Percentiles rank a stretch among this genome's conserved stretches.
Evolutionary conservation across 2,329 filamentous ascomycete species (phyloP).

Genomic region (Penicillium olsonii): DNA sequence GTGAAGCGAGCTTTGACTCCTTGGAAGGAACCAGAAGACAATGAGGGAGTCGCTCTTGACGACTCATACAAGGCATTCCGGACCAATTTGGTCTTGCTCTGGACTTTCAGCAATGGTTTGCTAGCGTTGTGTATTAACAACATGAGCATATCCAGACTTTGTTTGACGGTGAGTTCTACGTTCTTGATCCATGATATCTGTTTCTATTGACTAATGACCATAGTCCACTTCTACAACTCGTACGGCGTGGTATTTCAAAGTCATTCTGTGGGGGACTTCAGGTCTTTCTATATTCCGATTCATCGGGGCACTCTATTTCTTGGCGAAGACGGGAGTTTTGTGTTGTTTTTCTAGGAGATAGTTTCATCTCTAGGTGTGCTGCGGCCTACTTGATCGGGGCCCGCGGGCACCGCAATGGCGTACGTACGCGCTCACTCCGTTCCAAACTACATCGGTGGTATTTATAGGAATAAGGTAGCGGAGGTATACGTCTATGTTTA

Average conservation of each 20-base stretch:
- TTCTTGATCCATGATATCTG: background rate
- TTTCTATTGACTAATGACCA: background rate
- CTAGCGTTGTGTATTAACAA: slow-evolving; percentile 84
- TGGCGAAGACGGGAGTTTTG: slow-evolving; percentile 15
- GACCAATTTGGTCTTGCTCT: slow-evolving; percentile 82
- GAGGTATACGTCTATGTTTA: no score
- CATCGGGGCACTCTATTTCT: slow-evolving; percentile 19
- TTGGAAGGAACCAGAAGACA: slow-evolving; percentile 71
- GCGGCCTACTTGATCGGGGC: no score
- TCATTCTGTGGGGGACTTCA: slow-evolving; percentile 21
- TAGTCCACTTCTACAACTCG: slow-evolving; percentile 5
- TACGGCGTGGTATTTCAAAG: slow-evolving; percentile 17
- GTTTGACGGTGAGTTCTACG: slow-evolving; percentile 15
- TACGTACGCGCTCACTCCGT: no score
- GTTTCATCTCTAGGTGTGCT: background rate
- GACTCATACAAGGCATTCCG: slow-evolving; percentile 99
- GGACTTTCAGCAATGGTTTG: slow-evolving; percentile 89
- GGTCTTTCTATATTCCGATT: slow-evolving; percentile 22
- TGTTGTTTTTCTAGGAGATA: slow-evolving; percentile 14
- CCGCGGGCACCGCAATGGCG: no score
- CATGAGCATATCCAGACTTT: slow-evolving; percentile 45
- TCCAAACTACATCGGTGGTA: no score
- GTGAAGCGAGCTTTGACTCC: slow-evolving; percentile 87
- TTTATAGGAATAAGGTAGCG: no score
- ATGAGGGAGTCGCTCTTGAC: slow-evolving; percentile 80